Evolutionary conservation across 2,329 filamentous ascomycete genomes (phyloP), one percentile per base, ranked within the genome.

Genomic region (Didymellaceae sp.): DNA sequence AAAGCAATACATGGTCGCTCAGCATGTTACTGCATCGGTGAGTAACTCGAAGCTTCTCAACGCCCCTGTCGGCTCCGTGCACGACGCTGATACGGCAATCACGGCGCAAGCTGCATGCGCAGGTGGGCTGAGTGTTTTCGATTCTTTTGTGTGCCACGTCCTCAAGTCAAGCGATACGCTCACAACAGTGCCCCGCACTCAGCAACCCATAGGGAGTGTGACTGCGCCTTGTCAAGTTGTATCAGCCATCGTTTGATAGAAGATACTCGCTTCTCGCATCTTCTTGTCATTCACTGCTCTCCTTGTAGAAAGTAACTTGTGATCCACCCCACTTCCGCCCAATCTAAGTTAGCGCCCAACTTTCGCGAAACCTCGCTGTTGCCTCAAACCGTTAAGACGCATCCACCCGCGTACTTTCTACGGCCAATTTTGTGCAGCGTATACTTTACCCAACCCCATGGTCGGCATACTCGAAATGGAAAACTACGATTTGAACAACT

Each of bases 401-500:
- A 25, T 31, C 6, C 20, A 18, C 28, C 44, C 22, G 17, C 16
- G 26, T 22, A 18, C 38, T 16, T 14, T 17, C 26, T 11, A 39
- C 46, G n/a, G 20, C 30, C 26, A 38, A 17, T 5, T 9, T 20
- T 43, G 31, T 26, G 26, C n/a, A 3, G 25, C 8, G 20, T 18
- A 8, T 3, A 32, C 25, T 6, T 52, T 32, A 10, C 30, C 20
- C 17, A 31, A 22, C 16, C 37, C 6, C 11, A 52, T 52, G 48
- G 43, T 52, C 32, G 48, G 42, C 17, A 30, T 41, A 17, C 25
- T 43, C 37, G 44, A 10, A 28, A 63, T 62, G 59, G 54, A 45
- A 5, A 56, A 65, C 21, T 59, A 64, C 47, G 60, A 62, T 30
- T 34, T 54, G 9, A 56, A 51, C 17, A 57, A 61, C 17, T 62